Percentiles rank a stretch among this genome's conserved stretches.
These are phyloP conservation scores for Trametes punicea DNA, from an alignment of 768 basidiomycete genomes.

Conservation along the genomic window DNA sequence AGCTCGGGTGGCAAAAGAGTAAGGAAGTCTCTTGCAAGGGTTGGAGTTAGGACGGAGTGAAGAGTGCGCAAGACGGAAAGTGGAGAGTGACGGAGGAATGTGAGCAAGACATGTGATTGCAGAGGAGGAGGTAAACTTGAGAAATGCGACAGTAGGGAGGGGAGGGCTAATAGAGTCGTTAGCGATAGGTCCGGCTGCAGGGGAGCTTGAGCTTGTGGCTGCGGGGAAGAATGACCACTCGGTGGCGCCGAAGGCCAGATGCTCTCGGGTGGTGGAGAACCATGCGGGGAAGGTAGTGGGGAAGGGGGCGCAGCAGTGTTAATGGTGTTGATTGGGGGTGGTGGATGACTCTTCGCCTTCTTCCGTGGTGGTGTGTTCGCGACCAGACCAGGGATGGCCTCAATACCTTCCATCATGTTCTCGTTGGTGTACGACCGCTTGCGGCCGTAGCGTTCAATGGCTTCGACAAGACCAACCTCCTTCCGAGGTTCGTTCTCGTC, in stretches of 20 bases:
- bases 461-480: slow-evolving; percentile 68
- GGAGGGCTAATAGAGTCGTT: slow-evolving; percentile 82
- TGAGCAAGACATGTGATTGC: slow-evolving; percentile 92
- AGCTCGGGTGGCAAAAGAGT: slow-evolving; percentile 90
- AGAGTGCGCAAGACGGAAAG: slow-evolving; percentile 88
- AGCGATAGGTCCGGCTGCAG: slow-evolving; percentile 80
- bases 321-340: slow-evolving; percentile 60
- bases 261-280: slow-evolving; percentile 71
- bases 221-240: slow-evolving; percentile 71
- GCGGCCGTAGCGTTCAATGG: slow-evolving; percentile 75
- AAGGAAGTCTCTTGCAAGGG: slow-evolving; percentile 92
- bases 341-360: slow-evolving; percentile 62
- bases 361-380: slow-evolving; percentile 62
- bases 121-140: slow-evolving; percentile 72
- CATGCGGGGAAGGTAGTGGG: slow-evolving; percentile 81
- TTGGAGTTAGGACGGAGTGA: slow-evolving; percentile 84
- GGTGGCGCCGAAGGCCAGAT: slow-evolving; percentile 82
- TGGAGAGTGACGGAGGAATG: slow-evolving; percentile 87
- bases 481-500: slow-evolving; percentile 53
- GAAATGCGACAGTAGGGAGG: slow-evolving; percentile 79
- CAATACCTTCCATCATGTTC: slow-evolving; percentile 73
- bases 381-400: slow-evolving; percentile 48
- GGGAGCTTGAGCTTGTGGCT: slow-evolving; percentile 48
- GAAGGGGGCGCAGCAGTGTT: slow-evolving; percentile 79
- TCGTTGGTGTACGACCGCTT: slow-evolving; percentile 54